Conservation (phyloP, 2,329 filamentous ascomycete genomes). For the Parascedosporium putredinis region DNA sequence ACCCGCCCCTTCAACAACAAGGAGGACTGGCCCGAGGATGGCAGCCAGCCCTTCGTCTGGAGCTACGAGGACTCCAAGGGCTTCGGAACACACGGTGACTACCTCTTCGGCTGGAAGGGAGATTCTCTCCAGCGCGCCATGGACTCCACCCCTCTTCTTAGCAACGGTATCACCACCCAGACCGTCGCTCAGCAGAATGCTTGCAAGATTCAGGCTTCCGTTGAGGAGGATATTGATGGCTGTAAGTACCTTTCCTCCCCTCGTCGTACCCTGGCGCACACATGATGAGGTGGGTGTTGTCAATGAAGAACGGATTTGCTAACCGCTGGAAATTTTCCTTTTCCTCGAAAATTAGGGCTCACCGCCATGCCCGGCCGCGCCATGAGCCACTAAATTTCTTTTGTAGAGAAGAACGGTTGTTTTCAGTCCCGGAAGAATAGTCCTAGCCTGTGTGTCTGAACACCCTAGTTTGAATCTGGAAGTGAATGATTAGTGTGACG, state of each 20-base stretch:
- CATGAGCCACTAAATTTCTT: too few species aligned
- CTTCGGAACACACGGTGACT: conserved; percentile 28
- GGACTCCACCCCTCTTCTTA: conserved; percentile 7
- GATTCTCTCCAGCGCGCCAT: conserved; percentile 21
- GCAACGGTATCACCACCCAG: conserved; percentile 21
- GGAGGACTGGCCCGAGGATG: conserved; percentile 9
- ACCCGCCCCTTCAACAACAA: conserved; percentile 27
- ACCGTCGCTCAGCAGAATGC: conserved; percentile 21
- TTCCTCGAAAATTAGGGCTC: neutral
- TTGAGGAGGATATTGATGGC: conserved; percentile 21
- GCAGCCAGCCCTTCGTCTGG: conserved; percentile 12
- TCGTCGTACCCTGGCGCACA: too few species aligned
- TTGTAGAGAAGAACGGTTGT: too few species aligned
- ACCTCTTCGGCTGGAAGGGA: conserved; percentile 27
- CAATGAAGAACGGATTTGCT: too few species aligned
- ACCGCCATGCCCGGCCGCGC: neutral
- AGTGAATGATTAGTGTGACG: neutral
- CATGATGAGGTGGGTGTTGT: too few species aligned
- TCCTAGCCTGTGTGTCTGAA: too few species aligned
- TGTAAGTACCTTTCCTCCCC: conserved; percentile 18
- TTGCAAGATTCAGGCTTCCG: conserved; percentile 20
- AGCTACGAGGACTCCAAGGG: conserved; percentile 17
- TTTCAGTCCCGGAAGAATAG: too few species aligned
- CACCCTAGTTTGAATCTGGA: neutral
- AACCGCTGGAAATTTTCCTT: too few species aligned